Percentiles rank a stretch among this genome's conserved stretches.
phyloP scores from a whole-genome alignment of 1,284 basidiomycete species.

The Marasmius fiardii region DNA sequence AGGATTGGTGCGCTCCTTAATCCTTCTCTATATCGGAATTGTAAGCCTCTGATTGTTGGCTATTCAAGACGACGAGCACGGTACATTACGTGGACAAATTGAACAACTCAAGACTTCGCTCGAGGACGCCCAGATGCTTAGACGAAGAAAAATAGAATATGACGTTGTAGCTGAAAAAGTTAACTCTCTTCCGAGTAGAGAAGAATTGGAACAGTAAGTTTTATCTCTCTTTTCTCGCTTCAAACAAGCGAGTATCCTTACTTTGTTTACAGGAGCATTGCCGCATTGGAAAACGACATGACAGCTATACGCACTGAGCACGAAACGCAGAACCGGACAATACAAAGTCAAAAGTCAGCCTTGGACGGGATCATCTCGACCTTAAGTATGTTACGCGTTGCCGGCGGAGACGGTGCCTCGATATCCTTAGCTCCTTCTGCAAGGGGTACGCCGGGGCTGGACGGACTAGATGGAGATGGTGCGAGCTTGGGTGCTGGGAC shows the following conservation, averaged over 20 bases:
- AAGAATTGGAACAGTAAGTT: slow-evolving; percentile 68
- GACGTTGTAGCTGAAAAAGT: slow-evolving; percentile 79
- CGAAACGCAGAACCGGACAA: slow-evolving; percentile 61
- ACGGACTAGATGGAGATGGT: slow-evolving; percentile 25
- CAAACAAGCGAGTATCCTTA: slow-evolving; percentile 4
- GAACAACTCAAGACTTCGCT: slow-evolving; percentile 69
- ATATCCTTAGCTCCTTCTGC: slow-evolving; percentile 35
- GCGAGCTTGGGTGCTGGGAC: neutral
- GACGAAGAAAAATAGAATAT: slow-evolving; percentile 78
- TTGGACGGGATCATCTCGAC: slow-evolving; percentile 63
- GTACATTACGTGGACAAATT: slow-evolving; percentile 61
- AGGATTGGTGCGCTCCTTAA: slow-evolving; percentile 55
- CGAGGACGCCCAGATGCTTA: slow-evolving; percentile 72
- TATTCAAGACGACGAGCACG: slow-evolving; percentile 63
- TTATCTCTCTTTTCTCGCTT: neutral
- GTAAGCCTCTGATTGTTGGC: slow-evolving; percentile 8
- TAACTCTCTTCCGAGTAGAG: slow-evolving; percentile 69
- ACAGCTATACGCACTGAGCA: slow-evolving; percentile 68
- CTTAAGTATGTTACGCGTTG: slow-evolving; percentile 54
- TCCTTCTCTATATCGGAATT: slow-evolving; percentile 9
- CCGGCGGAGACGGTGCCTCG: slow-evolving; percentile 62
- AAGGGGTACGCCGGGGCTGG: slow-evolving; percentile 46
- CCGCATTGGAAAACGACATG: slow-evolving; percentile 73
- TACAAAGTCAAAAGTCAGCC: slow-evolving; percentile 64
- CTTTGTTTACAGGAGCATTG: slow-evolving; percentile 51